Evolutionary conservation across 2,329 filamentous ascomycete genomes (phyloP).

Genomic region (Aspergillus sergii): DNA sequence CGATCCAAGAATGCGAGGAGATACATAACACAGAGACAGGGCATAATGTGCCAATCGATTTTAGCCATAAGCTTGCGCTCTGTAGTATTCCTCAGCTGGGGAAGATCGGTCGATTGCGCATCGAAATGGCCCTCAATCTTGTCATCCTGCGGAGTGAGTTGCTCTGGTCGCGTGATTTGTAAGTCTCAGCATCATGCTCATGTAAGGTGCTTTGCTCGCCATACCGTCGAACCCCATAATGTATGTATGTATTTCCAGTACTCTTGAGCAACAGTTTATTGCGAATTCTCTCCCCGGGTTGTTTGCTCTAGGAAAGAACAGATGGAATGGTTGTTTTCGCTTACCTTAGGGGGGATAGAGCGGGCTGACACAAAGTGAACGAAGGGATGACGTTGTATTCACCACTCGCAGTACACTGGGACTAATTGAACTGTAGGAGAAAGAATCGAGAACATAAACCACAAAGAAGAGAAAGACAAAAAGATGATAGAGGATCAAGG

Average conservation of each 20-base stretch:
- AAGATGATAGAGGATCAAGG: slow-evolving; percentile 2
- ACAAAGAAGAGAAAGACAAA: slow-evolving; percentile 3
- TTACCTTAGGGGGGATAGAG: neutral
- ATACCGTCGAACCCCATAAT: slow-evolving; percentile 11
- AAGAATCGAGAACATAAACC: neutral
- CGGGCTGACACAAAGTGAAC: neutral
- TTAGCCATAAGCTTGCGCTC: slow-evolving; percentile 68
- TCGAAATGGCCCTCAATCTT: slow-evolving; percentile 25
- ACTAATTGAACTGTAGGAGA: neutral
- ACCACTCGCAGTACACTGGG: neutral
- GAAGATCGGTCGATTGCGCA: slow-evolving; percentile 26
- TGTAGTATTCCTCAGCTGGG: slow-evolving; percentile 39
- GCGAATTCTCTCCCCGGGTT: neutral
- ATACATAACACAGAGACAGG: slow-evolving; percentile 73
- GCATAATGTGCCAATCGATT: slow-evolving; percentile 72
- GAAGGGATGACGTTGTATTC: neutral
- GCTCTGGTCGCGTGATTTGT: slow-evolving; percentile 9
- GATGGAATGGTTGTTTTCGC: neutral
- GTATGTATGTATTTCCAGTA: neutral
- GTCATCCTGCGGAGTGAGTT: slow-evolving; percentile 11
- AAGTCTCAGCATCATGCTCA: neutral
- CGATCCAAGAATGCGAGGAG: slow-evolving; percentile 67
- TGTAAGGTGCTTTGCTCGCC: neutral
- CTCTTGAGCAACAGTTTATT: neutral
- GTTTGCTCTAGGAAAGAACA: neutral